These are phyloP conservation scores for Acanthamoeba healyi DNA, from an alignment of 208 protist species.

Conservation along the genomic window DNA sequence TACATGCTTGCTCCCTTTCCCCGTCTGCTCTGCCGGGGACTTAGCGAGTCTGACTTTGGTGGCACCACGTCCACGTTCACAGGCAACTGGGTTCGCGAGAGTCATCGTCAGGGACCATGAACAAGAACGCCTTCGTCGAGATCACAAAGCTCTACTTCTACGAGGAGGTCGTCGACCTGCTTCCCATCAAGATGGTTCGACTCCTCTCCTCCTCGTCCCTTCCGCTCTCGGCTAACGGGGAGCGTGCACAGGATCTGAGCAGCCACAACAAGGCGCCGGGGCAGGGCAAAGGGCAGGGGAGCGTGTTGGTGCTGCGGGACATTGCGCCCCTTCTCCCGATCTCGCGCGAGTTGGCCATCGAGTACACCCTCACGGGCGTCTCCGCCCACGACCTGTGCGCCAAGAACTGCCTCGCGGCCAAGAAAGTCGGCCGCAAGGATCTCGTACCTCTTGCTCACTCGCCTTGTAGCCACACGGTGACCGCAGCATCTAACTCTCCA, in stretches of 20 bases:
- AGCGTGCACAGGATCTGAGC: conserved; percentile 11
- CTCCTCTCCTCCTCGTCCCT: neutral
- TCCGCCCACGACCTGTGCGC: neutral
- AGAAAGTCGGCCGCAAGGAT: conserved; percentile 50
- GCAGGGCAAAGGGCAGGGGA: neutral
- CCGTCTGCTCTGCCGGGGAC: too few species aligned
- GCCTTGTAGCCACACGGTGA: too few species aligned
- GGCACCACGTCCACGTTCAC: too few species aligned
- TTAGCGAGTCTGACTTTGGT: too few species aligned
- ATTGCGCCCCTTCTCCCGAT: neutral
- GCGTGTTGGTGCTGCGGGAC: neutral
- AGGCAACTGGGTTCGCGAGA: neutral
- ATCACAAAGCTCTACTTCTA: conserved; percentile 66
- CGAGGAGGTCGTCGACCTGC: conserved; percentile 39
- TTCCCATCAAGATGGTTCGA: conserved; percentile 57
- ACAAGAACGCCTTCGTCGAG: conserved; percentile 10
- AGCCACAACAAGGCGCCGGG: neutral
- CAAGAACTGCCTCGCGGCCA: neutral
- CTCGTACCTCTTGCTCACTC: neutral
- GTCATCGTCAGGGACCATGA: neutral
- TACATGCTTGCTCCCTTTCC: too few species aligned
- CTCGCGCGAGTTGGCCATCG: neutral
- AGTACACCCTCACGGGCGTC: neutral
- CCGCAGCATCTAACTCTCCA: too few species aligned
- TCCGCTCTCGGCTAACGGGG: neutral